These are phyloP conservation scores for Ambrosiella beaveri DNA, from an alignment of 2,329 filamentous ascomycete species.

Conservation along the genomic window DNA sequence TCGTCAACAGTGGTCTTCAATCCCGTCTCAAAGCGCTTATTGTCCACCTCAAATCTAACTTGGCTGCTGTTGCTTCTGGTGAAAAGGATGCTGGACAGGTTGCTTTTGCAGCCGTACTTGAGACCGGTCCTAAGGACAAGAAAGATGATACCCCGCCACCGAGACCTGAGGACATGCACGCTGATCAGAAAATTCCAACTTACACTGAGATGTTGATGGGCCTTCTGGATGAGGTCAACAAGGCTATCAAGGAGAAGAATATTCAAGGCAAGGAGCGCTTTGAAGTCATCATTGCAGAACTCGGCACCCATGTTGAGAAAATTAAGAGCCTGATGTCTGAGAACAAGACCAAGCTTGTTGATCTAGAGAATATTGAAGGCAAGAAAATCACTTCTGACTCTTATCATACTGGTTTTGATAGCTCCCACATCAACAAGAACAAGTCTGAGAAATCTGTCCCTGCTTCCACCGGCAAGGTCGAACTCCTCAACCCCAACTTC, in stretches of 20 bases:
- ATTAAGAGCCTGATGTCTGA: slow-evolving; percentile 64
- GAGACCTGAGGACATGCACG: slow-evolving; percentile 58
- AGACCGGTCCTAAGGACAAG: slow-evolving; percentile 48
- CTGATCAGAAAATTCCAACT: slow-evolving; percentile 56
- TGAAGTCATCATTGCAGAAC: slow-evolving; percentile 59
- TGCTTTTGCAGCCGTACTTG: slow-evolving; percentile 78
- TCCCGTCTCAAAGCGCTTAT: slow-evolving; percentile 68
- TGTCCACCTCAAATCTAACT: slow-evolving; percentile 55
- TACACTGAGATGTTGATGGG: slow-evolving; percentile 98
- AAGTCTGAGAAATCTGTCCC: slow-evolving; percentile 28
- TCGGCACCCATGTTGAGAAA: slow-evolving; percentile 60
- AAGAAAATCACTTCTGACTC: slow-evolving; percentile 88
- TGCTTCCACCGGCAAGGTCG: slow-evolving; percentile 6
- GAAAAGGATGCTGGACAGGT: slow-evolving; percentile 57
- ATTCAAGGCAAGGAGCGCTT: slow-evolving; percentile 46
- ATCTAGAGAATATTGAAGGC: slow-evolving; percentile 69
- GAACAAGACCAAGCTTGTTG: slow-evolving; percentile 52
- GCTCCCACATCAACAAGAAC: slow-evolving; percentile 58
- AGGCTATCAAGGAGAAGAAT: slow-evolving; percentile 61
- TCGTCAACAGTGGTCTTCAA: slow-evolving; percentile 82
- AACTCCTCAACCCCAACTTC: slow-evolving; percentile 40
- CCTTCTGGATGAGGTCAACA: slow-evolving; percentile 84
- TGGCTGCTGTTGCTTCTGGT: slow-evolving; percentile 32
- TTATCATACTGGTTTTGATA: slow-evolving; percentile 80
- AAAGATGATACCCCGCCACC: slow-evolving; percentile 59